Conservation (phyloP, 768 basidiomycete species). For the Lactarius hengduanensis region DNA sequence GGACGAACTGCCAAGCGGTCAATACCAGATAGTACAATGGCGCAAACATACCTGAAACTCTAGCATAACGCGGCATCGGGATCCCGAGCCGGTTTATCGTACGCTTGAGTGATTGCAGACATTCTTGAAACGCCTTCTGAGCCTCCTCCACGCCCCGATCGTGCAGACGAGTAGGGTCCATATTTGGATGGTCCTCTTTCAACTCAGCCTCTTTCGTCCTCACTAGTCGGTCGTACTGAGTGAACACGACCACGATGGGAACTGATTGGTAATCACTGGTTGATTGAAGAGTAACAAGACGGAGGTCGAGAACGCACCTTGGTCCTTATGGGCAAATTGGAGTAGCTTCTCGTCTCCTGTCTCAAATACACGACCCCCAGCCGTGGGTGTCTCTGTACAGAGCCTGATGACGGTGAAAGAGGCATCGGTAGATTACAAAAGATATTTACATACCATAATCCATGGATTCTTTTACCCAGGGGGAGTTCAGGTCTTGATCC, state of each 20-base stretch:
- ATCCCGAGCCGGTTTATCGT: neutral
- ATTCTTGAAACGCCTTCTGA: neutral
- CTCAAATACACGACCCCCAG: neutral
- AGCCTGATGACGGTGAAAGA: neutral
- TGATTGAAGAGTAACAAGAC: neutral
- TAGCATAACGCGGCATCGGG: neutral
- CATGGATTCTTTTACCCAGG: neutral
- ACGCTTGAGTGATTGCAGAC: neutral
- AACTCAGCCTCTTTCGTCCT: neutral
- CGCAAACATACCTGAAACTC: neutral
- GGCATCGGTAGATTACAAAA: neutral
- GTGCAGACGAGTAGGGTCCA: neutral
- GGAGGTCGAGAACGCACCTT: neutral
- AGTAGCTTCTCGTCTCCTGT: neutral
- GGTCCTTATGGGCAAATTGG: neutral
- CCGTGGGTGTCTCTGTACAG: neutral
- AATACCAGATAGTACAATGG: neutral
- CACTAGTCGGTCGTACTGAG: too few species aligned
- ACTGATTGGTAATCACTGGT: neutral
- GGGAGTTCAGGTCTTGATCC: neutral
- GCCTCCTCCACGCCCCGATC: neutral
- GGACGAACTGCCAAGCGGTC: neutral
- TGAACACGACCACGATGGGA: neutral
- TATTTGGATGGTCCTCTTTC: neutral
- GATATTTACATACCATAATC: neutral